Conservation (phyloP, 2,329 filamentous ascomycete species). For the Aspergillus neoniger region DNA sequence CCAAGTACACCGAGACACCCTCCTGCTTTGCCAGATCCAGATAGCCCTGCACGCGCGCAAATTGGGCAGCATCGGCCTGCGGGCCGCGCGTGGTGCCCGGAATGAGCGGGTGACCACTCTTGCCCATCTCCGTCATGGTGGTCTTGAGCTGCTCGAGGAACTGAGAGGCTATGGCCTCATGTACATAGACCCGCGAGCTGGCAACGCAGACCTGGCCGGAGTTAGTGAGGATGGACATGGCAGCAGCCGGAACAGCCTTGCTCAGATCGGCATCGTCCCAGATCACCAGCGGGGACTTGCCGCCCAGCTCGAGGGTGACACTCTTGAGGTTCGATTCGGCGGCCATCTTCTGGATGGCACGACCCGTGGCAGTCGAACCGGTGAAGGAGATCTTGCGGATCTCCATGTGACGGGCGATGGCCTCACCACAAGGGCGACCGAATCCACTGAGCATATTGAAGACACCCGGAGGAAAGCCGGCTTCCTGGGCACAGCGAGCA, state of each 20-base stretch:
- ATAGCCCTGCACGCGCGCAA: slow-evolving; percentile 82
- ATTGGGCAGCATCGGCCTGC: slow-evolving; percentile 82
- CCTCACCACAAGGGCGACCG: slow-evolving; percentile 72
- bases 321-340: slow-evolving; percentile 55
- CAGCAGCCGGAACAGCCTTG: slow-evolving; percentile 43
- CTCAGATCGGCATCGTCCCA: slow-evolving; percentile 51
- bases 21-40: slow-evolving; percentile 68
- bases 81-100: slow-evolving; percentile 83
- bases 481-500: slow-evolving; percentile 51
- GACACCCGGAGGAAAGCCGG: slow-evolving; percentile 54
- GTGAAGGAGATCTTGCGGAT: slow-evolving; percentile 62
- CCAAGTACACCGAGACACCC: slow-evolving; percentile 66
- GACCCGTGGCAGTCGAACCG: slow-evolving; percentile 57
- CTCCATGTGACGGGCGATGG: slow-evolving; percentile 59
- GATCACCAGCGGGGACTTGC: slow-evolving; percentile 49
- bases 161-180: slow-evolving; percentile 80
- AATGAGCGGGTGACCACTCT: slow-evolving; percentile 80
- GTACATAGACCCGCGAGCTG: slow-evolving; percentile 78
- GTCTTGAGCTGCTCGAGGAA: slow-evolving; percentile 80
- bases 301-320: slow-evolving; percentile 50
- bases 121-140: slow-evolving; percentile 67
- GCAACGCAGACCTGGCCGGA: slow-evolving; percentile 69
- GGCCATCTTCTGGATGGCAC: slow-evolving; percentile 58
- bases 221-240: slow-evolving; percentile 52
- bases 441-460: slow-evolving; percentile 59